A percentile compares a stretch with the other conserved stretches of the same genome.
Conservation (phyloP, 2,329 filamentous ascomycete species). For the Harringtonia lauricola region DNA sequence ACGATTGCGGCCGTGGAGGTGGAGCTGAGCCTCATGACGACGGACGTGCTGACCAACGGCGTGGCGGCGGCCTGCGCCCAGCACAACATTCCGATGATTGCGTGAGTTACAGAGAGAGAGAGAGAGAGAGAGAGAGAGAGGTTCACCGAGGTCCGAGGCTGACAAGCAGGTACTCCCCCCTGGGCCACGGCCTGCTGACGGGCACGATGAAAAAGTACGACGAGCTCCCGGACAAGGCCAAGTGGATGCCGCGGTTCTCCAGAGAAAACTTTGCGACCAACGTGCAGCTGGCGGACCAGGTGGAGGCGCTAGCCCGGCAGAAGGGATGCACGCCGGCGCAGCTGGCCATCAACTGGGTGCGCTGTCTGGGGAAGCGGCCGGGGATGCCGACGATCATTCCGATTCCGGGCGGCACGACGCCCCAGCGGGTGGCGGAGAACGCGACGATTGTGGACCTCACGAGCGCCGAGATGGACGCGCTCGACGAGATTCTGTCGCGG, state of each 20-base stretch:
- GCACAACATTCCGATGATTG: constrained; percentile 43
- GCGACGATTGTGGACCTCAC: constrained; percentile 23
- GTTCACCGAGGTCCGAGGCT: not conserved
- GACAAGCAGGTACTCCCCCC: not conserved
- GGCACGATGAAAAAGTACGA: constrained; percentile 27
- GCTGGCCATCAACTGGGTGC: constrained; percentile 45
- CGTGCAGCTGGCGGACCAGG: constrained; percentile 32
- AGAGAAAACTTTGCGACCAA: constrained; percentile 41
- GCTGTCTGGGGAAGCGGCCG: constrained; percentile 25
- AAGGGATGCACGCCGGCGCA: constrained; percentile 39
- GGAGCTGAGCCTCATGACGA: constrained; percentile 39
- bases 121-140: no score
- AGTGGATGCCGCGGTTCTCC: constrained; percentile 31
- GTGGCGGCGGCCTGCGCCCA: constrained; percentile 36
- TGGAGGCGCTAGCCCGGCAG: constrained; percentile 32
- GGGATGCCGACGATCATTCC: constrained; percentile 38
- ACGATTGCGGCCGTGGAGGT: constrained; percentile 40
- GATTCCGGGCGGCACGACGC: constrained; percentile 27
- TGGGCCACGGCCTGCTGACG: constrained; percentile 36
- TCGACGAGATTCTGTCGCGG: constrained; percentile 18
- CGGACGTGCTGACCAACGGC: constrained; percentile 38
- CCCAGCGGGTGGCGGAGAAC: constrained; percentile 36
- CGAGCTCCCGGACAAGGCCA: constrained; percentile 31
- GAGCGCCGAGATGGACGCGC: constrained; percentile 24
- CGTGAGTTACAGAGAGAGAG: no score